Conservation (phyloP, 305 asterid genomes). For the Withania somnifera region DNA sequence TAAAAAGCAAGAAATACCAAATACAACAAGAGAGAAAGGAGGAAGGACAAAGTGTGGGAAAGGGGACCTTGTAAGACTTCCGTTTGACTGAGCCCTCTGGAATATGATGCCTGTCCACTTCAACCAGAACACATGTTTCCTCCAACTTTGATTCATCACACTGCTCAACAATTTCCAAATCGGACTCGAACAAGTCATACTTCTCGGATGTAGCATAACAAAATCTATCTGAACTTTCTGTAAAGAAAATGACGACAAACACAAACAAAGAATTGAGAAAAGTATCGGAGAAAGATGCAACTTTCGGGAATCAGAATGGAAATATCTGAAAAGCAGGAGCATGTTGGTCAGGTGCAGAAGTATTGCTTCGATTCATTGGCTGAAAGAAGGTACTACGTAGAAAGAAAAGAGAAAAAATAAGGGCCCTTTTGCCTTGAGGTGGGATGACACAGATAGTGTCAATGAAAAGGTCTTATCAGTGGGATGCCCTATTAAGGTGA, state of each 20-base stretch:
- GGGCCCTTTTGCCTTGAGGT: not conserved
- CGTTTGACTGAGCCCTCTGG: conserved; percentile 24
- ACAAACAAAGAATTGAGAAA: not conserved
- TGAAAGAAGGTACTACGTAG: not conserved
- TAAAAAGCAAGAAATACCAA: not conserved
- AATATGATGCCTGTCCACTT: conserved; percentile 21
- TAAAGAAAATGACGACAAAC: not conserved
- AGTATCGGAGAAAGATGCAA: not conserved
- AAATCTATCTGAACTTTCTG: conserved; percentile 26
- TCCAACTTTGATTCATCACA: conserved; percentile 28
- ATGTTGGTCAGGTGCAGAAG: not conserved
- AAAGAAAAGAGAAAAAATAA: not conserved
- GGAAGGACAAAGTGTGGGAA: not conserved
- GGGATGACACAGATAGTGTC: not conserved
- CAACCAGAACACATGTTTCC: conserved; percentile 66
- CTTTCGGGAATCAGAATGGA: not conserved
- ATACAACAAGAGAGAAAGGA: not conserved
- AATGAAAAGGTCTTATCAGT: not conserved
- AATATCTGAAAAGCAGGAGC: not conserved
- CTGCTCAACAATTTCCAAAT: conserved; percentile 20
- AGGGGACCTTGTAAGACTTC: conserved; percentile 69
- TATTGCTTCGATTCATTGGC: not conserved
- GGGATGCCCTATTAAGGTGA: not conserved
- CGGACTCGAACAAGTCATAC: conserved; percentile 16
- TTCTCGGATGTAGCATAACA: conserved; percentile 27